Evolutionary conservation across 2,329 filamentous ascomycete species (phyloP).

Genomic region (Zasmidium citrigriseum): DNA sequence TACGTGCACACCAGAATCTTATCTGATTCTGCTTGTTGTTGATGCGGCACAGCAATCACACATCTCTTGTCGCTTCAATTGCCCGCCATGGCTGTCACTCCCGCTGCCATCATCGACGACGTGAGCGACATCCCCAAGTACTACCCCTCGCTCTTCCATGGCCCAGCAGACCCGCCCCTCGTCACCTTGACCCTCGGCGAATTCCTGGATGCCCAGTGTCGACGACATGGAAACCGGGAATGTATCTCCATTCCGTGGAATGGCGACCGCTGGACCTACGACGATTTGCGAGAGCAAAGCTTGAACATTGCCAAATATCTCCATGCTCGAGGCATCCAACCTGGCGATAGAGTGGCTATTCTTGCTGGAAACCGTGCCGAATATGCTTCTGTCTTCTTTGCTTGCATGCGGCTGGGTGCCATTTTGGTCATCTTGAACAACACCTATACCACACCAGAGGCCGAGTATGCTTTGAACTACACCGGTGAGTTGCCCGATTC

Average conservation of each 20-base stretch:
- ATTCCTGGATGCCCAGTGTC: slow-evolving; percentile 69
- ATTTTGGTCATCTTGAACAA: slow-evolving; percentile 76
- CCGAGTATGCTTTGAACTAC: slow-evolving; percentile 69
- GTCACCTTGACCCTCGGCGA: slow-evolving; percentile 72
- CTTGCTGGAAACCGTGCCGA: slow-evolving; percentile 67
- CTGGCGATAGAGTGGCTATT: slow-evolving; percentile 71
- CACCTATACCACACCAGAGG: slow-evolving; percentile 74
- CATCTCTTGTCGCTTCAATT: slow-evolving; percentile 1
- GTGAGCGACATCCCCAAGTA: slow-evolving; percentile 24
- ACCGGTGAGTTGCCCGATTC: slow-evolving; percentile 54
- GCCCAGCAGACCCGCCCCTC: slow-evolving; percentile 67
- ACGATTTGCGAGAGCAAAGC: slow-evolving; percentile 41
- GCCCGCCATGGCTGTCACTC: slow-evolving; percentile 12
- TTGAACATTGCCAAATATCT: slow-evolving; percentile 48
- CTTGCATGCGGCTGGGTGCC: slow-evolving; percentile 55
- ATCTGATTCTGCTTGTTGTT: neutral
- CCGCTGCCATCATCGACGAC: slow-evolving; percentile 14
- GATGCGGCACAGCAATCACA: neutral
- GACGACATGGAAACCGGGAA: slow-evolving; percentile 65
- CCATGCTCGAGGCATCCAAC: slow-evolving; percentile 64
- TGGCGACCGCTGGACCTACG: slow-evolving; percentile 69
- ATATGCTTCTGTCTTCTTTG: slow-evolving; percentile 69
- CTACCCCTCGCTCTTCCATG: slow-evolving; percentile 60
- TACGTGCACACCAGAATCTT: neutral
- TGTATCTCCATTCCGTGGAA: slow-evolving; percentile 77